Percentiles rank a stretch among this genome's conserved stretches.
phyloP scores from a whole-genome alignment of 257 asterid species.

The Ophiorrhiza pumila region DNA sequence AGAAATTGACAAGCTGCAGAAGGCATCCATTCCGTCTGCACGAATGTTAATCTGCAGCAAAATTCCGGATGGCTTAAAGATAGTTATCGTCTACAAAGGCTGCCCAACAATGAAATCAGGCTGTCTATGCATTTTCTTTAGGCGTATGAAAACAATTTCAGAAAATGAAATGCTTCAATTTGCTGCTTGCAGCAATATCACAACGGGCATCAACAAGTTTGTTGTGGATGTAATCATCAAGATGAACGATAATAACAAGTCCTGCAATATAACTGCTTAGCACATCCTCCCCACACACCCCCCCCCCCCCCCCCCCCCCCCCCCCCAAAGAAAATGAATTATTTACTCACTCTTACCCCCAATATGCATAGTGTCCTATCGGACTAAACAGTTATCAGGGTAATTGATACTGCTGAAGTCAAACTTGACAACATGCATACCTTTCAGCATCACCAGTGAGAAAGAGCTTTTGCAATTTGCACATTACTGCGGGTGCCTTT shows the following conservation, averaged over 20 bases:
- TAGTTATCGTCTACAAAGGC: background rate
- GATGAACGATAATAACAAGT: no score
- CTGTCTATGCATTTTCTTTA: no score
- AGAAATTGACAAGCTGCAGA: background rate
- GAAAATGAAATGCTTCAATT: background rate
- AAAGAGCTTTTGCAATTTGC: background rate
- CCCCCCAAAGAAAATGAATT: background rate
- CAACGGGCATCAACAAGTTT: no score
- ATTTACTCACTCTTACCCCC: no score
- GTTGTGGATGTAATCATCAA: no score
- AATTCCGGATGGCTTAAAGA: background rate
- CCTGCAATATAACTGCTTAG: no score
- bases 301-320: no score
- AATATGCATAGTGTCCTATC: no score
- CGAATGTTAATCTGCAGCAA: background rate
- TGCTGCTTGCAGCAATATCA: background rate
- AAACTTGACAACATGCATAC: slow-evolving; percentile 3
- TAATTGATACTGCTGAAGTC: background rate
- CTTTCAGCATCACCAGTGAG: background rate
- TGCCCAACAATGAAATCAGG: background rate
- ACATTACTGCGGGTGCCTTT: slow-evolving; percentile 15
- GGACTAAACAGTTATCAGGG: background rate
- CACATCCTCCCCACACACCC: no score
- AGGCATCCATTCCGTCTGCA: background rate
- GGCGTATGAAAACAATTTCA: no score